Percentiles rank a stretch among this genome's conserved stretches.
Evolutionary conservation across 768 basidiomycete species (phyloP).

Genomic region (Pleurotus eryngii): DNA sequence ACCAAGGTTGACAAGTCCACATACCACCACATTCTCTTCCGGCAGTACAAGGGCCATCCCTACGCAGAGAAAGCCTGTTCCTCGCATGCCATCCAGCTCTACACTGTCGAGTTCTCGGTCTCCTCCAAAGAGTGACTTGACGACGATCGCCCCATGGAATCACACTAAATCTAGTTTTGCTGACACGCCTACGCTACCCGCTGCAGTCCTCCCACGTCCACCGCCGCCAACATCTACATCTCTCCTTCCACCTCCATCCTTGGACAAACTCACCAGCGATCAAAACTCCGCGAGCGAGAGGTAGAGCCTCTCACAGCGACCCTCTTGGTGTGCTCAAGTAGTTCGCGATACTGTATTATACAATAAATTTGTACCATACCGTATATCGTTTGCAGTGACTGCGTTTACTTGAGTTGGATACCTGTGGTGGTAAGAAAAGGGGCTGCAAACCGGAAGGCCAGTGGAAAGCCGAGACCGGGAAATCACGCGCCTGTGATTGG

Average conservation of each 20-base stretch:
- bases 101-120: constrained; percentile 7
- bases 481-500: constrained; percentile 44
- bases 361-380: not conserved
- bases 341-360: not conserved
- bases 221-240: constrained; percentile 48
- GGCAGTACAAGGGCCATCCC: too few relatives aligned
- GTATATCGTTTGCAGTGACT: not conserved
- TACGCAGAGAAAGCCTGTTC: not conserved
- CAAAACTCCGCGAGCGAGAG: constrained; percentile 22
- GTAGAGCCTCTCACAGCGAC: constrained; percentile 1
- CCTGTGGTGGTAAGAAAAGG: constrained; percentile 7
- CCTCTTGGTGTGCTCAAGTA: constrained; percentile 16
- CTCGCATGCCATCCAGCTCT: not conserved
- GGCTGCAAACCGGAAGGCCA: constrained; percentile 15
- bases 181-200: constrained; percentile 25
- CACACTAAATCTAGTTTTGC: constrained; percentile 52
- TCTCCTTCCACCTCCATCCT: constrained; percentile 20
- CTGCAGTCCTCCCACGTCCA: constrained; percentile 45
- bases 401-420: not conserved
- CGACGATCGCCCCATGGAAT: constrained; percentile 51
- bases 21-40: not conserved
- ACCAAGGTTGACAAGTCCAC: constrained; percentile 20
- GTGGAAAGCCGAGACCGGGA: constrained; percentile 15
- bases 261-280: constrained; percentile 23
- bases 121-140: not conserved